Base-by-base conservation (phyloP, 2,329 filamentous ascomycete genomes). In the Fusarium subglutinans region DNA sequence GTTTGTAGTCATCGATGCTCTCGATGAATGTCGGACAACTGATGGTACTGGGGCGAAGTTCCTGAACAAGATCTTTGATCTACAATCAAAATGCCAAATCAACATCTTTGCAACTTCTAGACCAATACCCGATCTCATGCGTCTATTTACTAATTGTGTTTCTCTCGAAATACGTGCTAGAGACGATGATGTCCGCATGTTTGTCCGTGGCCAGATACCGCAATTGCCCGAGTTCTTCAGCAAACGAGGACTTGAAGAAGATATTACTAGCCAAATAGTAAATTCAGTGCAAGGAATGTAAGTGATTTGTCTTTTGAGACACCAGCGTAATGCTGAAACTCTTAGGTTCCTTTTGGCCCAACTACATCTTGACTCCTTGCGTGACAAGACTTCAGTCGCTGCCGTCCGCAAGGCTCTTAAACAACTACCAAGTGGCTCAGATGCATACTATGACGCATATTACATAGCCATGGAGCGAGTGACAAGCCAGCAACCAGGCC, bases 391-490 rank as follows among this genome's bases (percentile, higher is more conserved):
- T 1, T 58, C 63, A 4, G 22, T 24, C 1, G 58, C 62, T 0
- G 44, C 51, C n/a, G 22, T 88, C 8, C 65, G 69, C 37, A 59
- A 28, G 2, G 77, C 81, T 5, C 67, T 88, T 1, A 13, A 68
- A 33, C 72, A 69, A 0, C 69, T 63, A 18, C 70, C 78, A 0
- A 79, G 48, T 22, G 81, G 80, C 5, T 70, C 60, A 69, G 24
- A 79, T 76, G 15, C 81, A 82, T 66, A 48, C 20, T 74, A 24
- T 24, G 24, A 24, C 24, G 82, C 83, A 0, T 89, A 89, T 47
- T 56, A 80, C 0, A 65, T 82, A 0, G 82, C 83, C 0, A 84
- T 88, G 76, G 38, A 81, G 4, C 76, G 85, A 22, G 86, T 88
- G 15, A 45, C 81, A 7, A 58, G 66, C 1, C 85, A 88, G 51